These are phyloP conservation scores for Salvia miltiorrhiza DNA, from an alignment of 257 asterid genomes.

Conservation along the genomic window DNA sequence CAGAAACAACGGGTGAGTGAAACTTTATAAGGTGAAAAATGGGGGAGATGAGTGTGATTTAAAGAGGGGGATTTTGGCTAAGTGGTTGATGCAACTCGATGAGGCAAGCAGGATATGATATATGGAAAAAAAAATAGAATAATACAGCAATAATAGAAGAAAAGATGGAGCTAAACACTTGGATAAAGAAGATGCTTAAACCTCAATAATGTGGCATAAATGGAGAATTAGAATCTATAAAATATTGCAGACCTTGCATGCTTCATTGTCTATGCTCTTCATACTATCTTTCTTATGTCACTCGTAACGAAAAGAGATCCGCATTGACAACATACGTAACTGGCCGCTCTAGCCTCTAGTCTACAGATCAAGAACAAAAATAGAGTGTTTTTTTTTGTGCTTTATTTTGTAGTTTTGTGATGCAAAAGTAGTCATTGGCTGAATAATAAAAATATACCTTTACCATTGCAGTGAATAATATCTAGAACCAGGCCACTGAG, in stretches of 20 bases:
- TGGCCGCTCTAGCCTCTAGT: too few species aligned
- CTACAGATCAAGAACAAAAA: not conserved
- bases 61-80: conserved; percentile 28
- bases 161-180: conserved; percentile 32
- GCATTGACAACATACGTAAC: not conserved
- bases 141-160: conserved; percentile 47
- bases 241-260: conserved; percentile 25
- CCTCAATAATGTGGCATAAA: conserved; percentile 52
- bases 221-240: conserved; percentile 57
- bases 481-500: not conserved
- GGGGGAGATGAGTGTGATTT: conserved; percentile 26
- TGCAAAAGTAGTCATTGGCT: too few species aligned
- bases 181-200: conserved; percentile 52
- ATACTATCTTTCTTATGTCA: conserved; percentile 18
- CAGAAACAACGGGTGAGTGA: not conserved
- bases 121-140: conserved; percentile 28
- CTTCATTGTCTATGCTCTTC: conserved; percentile 17
- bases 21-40: conserved; percentile 19
- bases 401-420: not conserved
- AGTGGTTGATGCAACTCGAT: conserved; percentile 42
- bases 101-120: conserved; percentile 23
- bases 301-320: not conserved
- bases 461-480: not conserved
- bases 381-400: not conserved
- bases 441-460: not conserved